Evolutionary conservation across 2,329 filamentous ascomycete genomes (phyloP).

Genomic region (Ophiosphaerella herpotricha): DNA sequence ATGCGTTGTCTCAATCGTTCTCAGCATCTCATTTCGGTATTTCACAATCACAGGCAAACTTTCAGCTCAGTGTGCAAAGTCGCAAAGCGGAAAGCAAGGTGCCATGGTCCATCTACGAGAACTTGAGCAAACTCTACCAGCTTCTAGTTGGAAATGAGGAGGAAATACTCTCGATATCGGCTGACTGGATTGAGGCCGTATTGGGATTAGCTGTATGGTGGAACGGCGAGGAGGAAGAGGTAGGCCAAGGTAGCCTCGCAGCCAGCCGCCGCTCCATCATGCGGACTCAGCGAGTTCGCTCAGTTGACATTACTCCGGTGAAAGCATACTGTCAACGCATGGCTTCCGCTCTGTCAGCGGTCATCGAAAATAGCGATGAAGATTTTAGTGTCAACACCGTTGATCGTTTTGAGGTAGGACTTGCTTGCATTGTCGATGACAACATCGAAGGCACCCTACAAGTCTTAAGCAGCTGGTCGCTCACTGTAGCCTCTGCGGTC

Average conservation of each 20-base stretch:
- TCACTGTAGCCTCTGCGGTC: constrained; percentile 75
- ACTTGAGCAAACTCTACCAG: constrained; percentile 77
- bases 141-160: constrained; percentile 76
- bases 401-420: constrained; percentile 76
- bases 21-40: constrained; percentile 46
- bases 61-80: constrained; percentile 68
- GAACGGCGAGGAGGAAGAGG: constrained; percentile 71
- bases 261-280: constrained; percentile 51
- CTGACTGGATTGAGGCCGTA: constrained; percentile 92
- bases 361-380: constrained; percentile 67
- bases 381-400: constrained; percentile 75
- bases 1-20: constrained; percentile 52
- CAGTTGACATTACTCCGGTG: constrained; percentile 58
- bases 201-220: constrained; percentile 88
- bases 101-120: constrained; percentile 89
- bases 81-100: constrained; percentile 81
- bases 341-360: constrained; percentile 68
- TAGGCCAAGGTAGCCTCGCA: constrained; percentile 49
- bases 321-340: constrained; percentile 77
- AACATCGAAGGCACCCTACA: constrained; percentile 77
- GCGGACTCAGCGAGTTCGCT: constrained; percentile 48
- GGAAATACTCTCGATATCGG: constrained; percentile 75
- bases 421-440: constrained; percentile 82
- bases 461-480: constrained; percentile 78
- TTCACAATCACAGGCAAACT: constrained; percentile 56